Conservation (phyloP, 169 alveolate species). For the Theileria equi region DNA sequence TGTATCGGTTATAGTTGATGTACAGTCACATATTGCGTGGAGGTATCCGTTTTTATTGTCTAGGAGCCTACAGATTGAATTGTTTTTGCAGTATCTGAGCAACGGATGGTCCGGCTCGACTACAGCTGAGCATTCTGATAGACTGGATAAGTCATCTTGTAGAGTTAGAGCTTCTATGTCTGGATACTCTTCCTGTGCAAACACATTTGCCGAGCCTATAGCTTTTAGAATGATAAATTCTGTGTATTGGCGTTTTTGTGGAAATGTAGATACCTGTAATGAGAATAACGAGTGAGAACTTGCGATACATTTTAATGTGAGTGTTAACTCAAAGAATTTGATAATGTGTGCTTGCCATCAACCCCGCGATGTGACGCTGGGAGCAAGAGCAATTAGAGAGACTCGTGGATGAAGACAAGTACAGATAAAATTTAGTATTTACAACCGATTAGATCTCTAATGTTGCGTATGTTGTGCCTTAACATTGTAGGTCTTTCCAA, state of each 20-base stretch:
- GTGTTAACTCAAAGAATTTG: too few relatives aligned
- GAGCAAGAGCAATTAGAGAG: too few relatives aligned
- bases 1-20: slow-evolving; percentile 33
- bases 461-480: slow-evolving; percentile 91
- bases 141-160: slow-evolving; percentile 20
- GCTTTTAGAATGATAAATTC: too few relatives aligned
- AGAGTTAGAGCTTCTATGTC: slow-evolving; percentile 30
- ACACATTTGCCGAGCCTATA: neutral
- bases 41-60: slow-evolving; percentile 4
- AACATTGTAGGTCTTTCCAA: slow-evolving; percentile 99
- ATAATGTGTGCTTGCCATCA: too few relatives aligned
- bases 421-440: slow-evolving; percentile 33
- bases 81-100: slow-evolving; percentile 32
- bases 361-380: too few relatives aligned
- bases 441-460: slow-evolving; percentile 96
- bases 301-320: neutral
- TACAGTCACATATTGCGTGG: slow-evolving; percentile 59
- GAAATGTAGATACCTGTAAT: too few relatives aligned
- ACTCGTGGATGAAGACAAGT: too few relatives aligned
- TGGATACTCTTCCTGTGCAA: neutral
- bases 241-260: too few relatives aligned
- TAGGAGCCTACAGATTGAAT: slow-evolving; percentile 33
- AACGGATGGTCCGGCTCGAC: slow-evolving; percentile 25
- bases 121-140: slow-evolving; percentile 19
- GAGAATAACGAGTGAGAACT: neutral